phyloP scores from a whole-genome alignment of 2,329 filamentous ascomycete genomes.

The Fusarium sambucinum region DNA sequence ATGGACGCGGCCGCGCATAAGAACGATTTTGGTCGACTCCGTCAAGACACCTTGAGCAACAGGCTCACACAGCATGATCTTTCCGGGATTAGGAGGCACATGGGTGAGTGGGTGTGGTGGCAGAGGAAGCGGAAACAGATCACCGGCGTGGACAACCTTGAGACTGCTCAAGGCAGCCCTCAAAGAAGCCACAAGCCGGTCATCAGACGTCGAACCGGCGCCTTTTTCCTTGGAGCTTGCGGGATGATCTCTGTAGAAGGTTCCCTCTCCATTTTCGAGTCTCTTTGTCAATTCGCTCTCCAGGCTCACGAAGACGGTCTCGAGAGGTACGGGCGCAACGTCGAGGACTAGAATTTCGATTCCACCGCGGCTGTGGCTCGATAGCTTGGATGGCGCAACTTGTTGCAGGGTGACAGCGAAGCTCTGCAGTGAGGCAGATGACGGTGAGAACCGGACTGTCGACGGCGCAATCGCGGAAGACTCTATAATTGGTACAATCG shows the following conservation, averaged over 20 bases:
- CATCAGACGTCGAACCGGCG: constrained; percentile 60
- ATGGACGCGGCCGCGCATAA: constrained; percentile 73
- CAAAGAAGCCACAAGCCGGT: constrained; percentile 73
- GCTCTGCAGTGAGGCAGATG: constrained; percentile 79
- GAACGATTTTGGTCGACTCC: constrained; percentile 83
- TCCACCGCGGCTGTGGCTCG: constrained; percentile 77
- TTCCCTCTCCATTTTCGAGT: constrained; percentile 84
- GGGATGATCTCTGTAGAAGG: constrained; percentile 77
- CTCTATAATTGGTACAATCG: constrained; percentile 80
- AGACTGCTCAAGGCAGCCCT: constrained; percentile 79
- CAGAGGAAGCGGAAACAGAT: constrained; percentile 81
- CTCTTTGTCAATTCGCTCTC: constrained; percentile 84
- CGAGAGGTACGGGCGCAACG: constrained; percentile 81
- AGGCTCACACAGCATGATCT: constrained; percentile 92
- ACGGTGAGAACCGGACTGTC: constrained; percentile 82
- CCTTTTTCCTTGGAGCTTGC: constrained; percentile 54
- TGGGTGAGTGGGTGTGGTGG: constrained; percentile 89
- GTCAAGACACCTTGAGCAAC: constrained; percentile 87
- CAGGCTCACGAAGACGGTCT: constrained; percentile 87
- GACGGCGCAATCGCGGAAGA: constrained; percentile 76
- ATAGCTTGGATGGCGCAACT: constrained; percentile 79
- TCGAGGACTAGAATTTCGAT: constrained; percentile 89
- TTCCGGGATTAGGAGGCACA: constrained; percentile 83
- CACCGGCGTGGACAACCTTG: constrained; percentile 84
- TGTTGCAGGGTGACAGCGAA: constrained; percentile 81